phyloP scores from a whole-genome alignment of 352 stramenopile species.

The Pythium sukuiense region DNA sequence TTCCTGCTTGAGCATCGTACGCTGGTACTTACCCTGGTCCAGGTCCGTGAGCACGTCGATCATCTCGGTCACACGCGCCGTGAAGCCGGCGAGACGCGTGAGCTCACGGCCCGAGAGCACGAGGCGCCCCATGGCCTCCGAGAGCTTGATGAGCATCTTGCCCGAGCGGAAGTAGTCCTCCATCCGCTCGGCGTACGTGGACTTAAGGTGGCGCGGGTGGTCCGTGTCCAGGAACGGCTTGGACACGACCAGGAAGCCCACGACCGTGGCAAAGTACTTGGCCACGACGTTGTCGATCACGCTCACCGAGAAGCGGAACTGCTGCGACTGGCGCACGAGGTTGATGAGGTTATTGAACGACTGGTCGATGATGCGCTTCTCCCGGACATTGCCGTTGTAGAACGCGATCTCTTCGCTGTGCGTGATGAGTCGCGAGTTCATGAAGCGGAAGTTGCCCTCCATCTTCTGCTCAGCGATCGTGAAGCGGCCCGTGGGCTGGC shows the following conservation, averaged over 20 bases:
- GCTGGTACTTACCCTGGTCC: slow-evolving; percentile 65
- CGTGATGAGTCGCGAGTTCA: slow-evolving; percentile 87
- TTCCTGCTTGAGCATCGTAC: slow-evolving; percentile 64
- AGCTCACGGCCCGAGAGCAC: slow-evolving; percentile 85
- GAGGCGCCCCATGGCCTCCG: slow-evolving; percentile 80
- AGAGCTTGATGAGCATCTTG: slow-evolving; percentile 87
- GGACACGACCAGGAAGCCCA: slow-evolving; percentile 80
- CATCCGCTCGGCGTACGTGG: slow-evolving; percentile 77
- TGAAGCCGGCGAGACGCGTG: slow-evolving; percentile 80
- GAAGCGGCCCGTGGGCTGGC: slow-evolving; percentile 68
- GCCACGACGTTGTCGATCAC: slow-evolving; percentile 86
- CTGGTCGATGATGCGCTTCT: slow-evolving; percentile 75
- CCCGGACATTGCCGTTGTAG: slow-evolving; percentile 87
- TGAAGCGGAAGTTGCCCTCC: slow-evolving; percentile 84
- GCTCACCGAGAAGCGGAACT: slow-evolving; percentile 84
- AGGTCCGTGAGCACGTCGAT: slow-evolving; percentile 73
- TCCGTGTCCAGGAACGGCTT: slow-evolving; percentile 64
- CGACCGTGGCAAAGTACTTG: slow-evolving; percentile 86
- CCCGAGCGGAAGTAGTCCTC: slow-evolving; percentile 85
- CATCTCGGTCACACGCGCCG: slow-evolving; percentile 76
- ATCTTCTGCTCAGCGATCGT: slow-evolving; percentile 81
- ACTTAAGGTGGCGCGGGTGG: slow-evolving; percentile 55
- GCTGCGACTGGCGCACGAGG: slow-evolving; percentile 68
- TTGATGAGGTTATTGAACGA: slow-evolving; percentile 65
- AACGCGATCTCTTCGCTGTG: slow-evolving; percentile 92